Conservation (phyloP, 1,284 basidiomycete species). For the Papiliotrema nemorosa region DNA sequence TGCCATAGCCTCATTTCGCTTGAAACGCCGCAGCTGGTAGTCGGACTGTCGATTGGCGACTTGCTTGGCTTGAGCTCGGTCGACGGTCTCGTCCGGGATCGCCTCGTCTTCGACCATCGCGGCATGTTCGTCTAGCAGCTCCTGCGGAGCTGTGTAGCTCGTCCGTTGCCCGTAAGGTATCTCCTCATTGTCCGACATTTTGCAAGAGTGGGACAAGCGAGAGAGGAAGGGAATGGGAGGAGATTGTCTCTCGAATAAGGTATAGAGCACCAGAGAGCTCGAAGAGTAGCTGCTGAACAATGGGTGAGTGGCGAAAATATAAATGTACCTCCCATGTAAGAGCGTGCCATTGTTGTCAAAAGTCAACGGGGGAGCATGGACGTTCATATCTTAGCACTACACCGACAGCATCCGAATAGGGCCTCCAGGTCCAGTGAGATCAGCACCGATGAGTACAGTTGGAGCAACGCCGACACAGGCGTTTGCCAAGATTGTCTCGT, state of each 20-base stretch:
- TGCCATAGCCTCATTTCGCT: constrained; percentile 56
- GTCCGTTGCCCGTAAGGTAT: constrained; percentile 59
- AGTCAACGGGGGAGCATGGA: too few species aligned
- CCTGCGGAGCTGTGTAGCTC: constrained; percentile 88
- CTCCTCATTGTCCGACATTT: constrained; percentile 15
- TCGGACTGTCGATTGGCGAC: constrained; percentile 91
- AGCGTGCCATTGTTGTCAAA: too few species aligned
- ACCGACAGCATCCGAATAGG: too few species aligned
- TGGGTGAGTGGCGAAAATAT: too few species aligned
- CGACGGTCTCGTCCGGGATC: constrained; percentile 86
- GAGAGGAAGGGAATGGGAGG: too few species aligned
- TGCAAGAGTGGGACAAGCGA: neutral
- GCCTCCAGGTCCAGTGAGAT: too few species aligned
- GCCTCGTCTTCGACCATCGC: constrained; percentile 89
- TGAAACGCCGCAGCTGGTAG: constrained; percentile 91
- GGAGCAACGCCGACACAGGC: constrained; percentile 4
- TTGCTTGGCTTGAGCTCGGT: constrained; percentile 86
- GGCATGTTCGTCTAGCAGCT: constrained; percentile 90
- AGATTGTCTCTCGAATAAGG: too few species aligned
- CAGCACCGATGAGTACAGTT: too few species aligned
- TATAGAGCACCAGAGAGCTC: too few species aligned
- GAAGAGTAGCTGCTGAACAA: too few species aligned
- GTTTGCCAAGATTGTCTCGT: constrained; percentile 36
- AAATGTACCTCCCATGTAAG: too few species aligned
- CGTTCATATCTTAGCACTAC: too few species aligned